Conservation (phyloP, 805 yeast genomes). For the Yamadazyma akitaensis region DNA sequence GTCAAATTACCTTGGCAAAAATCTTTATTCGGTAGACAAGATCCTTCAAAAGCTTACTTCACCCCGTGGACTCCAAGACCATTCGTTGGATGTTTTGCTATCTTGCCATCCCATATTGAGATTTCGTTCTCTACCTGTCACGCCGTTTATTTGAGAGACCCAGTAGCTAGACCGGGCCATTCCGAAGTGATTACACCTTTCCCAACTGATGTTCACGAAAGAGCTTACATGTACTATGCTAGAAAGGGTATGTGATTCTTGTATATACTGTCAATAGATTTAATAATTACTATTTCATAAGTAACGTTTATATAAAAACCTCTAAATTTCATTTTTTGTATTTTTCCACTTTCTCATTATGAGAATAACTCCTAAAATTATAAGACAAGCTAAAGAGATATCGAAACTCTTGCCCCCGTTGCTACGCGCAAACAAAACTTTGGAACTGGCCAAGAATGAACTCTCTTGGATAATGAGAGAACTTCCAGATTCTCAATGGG, state of each 20-base stretch:
- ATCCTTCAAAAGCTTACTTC: slow-evolving; percentile 77
- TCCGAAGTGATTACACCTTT: slow-evolving; percentile 94
- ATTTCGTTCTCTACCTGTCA: slow-evolving; percentile 89
- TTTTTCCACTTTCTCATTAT: slow-evolving; percentile 16
- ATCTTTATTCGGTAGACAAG: slow-evolving; percentile 72
- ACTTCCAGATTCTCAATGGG: slow-evolving; percentile 47
- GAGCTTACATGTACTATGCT: slow-evolving; percentile 91
- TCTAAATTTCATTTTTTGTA: background rate
- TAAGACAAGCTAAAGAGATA: slow-evolving; percentile 24
- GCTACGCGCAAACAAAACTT: slow-evolving; percentile 26
- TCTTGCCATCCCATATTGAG: slow-evolving; percentile 89
- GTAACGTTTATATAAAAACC: background rate
- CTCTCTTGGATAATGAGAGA: slow-evolving; percentile 63
- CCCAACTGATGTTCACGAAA: slow-evolving; percentile 75
- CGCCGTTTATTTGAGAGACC: slow-evolving; percentile 95
- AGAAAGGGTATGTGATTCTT: slow-evolving; percentile 55
- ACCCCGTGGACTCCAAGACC: slow-evolving; percentile 97
- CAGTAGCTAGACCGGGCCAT: slow-evolving; percentile 95
- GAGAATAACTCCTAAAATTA: slow-evolving; percentile 26
- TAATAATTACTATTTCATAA: background rate
- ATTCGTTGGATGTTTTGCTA: slow-evolving; percentile 87
- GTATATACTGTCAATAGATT: slow-evolving; percentile 7
- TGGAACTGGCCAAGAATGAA: slow-evolving; percentile 50
- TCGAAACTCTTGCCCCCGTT: slow-evolving; percentile 32
- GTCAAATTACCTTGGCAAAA: slow-evolving; percentile 79